Evolutionary conservation across 371 early-diverging fungal genomes (phyloP).

Genomic region (Mortierella sp.): DNA sequence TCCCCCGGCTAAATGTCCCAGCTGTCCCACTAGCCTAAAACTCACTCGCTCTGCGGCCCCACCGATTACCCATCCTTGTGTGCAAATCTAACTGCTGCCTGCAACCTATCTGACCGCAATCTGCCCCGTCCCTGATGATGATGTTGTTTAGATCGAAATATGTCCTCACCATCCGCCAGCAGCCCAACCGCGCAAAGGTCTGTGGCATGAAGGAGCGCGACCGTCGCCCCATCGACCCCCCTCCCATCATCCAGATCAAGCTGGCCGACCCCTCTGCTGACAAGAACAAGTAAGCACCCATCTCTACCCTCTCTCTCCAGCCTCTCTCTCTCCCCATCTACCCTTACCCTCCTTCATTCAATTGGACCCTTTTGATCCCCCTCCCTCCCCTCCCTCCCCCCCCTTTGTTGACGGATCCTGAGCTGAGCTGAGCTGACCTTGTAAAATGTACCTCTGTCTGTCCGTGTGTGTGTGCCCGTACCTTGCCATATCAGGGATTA

Average conservation of each 20-base stretch:
- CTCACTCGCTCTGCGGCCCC: neutral
- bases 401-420: too few relatives aligned
- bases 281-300: slow-evolving; percentile 32
- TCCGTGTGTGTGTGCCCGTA: too few relatives aligned
- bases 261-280: slow-evolving; percentile 65
- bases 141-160: slow-evolving; percentile 32
- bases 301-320: neutral
- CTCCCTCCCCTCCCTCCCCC: neutral
- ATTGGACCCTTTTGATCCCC: neutral
- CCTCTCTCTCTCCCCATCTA: too few relatives aligned
- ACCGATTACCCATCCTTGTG: neutral
- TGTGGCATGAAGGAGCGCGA: slow-evolving; percentile 63
- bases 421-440: too few relatives aligned
- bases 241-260: slow-evolving; percentile 87
- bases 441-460: too few relatives aligned
- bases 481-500: slow-evolving; percentile 60
- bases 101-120: too few relatives aligned
- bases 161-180: slow-evolving; percentile 46
- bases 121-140: neutral
- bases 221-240: slow-evolving; percentile 94
- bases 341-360: neutral
- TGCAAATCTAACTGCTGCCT: too few relatives aligned
- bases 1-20: slow-evolving; percentile 12
- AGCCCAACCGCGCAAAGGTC: slow-evolving; percentile 48
- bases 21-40: too few relatives aligned